These are phyloP conservation scores for Pseudogymnoascus sp. DNA, from an alignment of 2,329 filamentous ascomycete genomes.

Conservation along the genomic window DNA sequence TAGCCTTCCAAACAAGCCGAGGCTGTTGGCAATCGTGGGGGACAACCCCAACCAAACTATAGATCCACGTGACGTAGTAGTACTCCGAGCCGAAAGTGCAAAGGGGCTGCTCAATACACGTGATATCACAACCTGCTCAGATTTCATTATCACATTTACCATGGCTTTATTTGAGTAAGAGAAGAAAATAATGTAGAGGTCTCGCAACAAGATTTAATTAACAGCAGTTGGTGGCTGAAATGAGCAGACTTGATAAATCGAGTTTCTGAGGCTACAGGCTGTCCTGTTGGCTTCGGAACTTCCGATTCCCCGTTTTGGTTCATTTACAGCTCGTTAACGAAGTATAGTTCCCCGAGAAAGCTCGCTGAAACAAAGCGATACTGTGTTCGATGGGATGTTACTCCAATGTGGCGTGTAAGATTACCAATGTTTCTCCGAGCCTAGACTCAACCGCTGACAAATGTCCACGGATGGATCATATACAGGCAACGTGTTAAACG, in stretches of 20 bases:
- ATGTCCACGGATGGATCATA: background rate
- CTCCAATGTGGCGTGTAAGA: background rate
- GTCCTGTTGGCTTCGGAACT: background rate
- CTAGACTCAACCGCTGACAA: background rate
- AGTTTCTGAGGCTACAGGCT: no score
- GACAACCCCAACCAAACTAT: background rate
- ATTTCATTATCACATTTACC: background rate
- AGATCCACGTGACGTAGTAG: background rate
- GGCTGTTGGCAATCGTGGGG: background rate
- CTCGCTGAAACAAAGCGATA: background rate
- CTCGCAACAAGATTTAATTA: background rate
- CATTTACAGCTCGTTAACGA: background rate
- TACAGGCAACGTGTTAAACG: background rate
- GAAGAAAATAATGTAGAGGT: background rate
- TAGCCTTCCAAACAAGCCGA: background rate
- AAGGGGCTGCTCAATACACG: background rate
- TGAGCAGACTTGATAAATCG: background rate
- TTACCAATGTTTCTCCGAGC: background rate
- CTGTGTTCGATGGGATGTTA: background rate
- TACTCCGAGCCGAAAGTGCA: background rate
- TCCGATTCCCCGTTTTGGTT: background rate
- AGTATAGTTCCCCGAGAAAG: no score
- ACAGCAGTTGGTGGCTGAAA: background rate
- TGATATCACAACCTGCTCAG: background rate
- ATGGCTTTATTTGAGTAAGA: background rate